Base-by-base conservation (phyloP, 2,329 filamentous ascomycete genomes). In the Fusarium veterinarium region DNA sequence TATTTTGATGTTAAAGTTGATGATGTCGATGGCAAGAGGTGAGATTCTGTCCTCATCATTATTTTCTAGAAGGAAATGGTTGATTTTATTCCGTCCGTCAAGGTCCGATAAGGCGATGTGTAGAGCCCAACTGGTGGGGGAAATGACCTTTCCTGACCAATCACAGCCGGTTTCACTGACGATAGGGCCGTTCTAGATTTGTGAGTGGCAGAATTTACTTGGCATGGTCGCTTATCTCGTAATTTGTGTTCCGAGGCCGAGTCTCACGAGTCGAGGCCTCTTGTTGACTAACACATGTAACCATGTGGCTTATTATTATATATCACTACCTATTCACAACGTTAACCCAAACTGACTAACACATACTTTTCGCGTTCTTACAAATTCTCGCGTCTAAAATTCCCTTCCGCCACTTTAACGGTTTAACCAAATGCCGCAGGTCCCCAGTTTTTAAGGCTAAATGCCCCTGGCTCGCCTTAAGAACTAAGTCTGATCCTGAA, bases 401-500 rank as follows among this genome's bases (percentile, higher is more conserved):
- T 28, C n/a, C n/a, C n/a, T 17, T 38, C n/a, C 13, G 48, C 48
- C 30, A 51, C 60, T 52, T 52, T 8, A 19, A 28, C 40, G 40
- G 49, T 13, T 10, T 10, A 42, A 38, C 23, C 55, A 40, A 58
- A 38, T 40, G 14, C n/a, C 38, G 25, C 5, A 31, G 7, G 55
- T 70, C 52, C 52, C 70, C 70, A 73, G 30, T 60, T 55, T 60
- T 71, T 71, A 73, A 71, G 70, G 46, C 70, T 71, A 48, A 41
- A 35, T 31, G 44, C 45, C 61, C 49, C 70, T 69, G 51, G 51
- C 23, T 20, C 44, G 23, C 58, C 64, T 42, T 51, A 52, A 16
- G 41, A 56, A 28, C 35, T 52, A 40, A 42, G 42, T 38, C 35
- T 60, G 53, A 60, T 53, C 53, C 69, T 71, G 55, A 71, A 65